Conservation (phyloP, 176 grass and related monocot genomes). For the Musa itinerans region DNA sequence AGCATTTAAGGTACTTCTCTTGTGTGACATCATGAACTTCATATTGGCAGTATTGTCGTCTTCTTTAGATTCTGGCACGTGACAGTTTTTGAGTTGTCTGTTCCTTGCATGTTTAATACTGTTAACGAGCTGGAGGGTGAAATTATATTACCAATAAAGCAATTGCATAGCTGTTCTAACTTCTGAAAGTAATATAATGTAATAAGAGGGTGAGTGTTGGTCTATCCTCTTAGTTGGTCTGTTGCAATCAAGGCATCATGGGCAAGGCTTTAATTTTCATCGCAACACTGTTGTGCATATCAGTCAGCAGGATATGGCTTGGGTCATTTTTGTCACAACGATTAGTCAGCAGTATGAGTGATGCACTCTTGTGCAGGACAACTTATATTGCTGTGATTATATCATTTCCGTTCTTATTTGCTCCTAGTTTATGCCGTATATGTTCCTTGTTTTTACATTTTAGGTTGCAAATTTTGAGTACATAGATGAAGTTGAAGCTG, state of each 20-base stretch:
- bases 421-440: neutral
- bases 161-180: too few species aligned
- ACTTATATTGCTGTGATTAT: neutral
- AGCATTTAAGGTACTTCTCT: conserved; percentile 87
- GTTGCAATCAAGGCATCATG: too few species aligned
- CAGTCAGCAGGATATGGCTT: too few species aligned
- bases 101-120: neutral
- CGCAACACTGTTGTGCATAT: too few species aligned
- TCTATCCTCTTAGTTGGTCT: too few species aligned
- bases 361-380: neutral
- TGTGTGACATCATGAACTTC: conserved; percentile 9
- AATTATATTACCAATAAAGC: too few species aligned
- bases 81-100: neutral
- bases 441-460: neutral
- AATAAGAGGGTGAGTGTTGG: too few species aligned
- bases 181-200: too few species aligned
- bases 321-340: too few species aligned
- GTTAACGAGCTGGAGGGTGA: too few species aligned
- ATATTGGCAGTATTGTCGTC: neutral
- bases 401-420: neutral
- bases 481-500: conserved; percentile 81
- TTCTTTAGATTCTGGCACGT: neutral
- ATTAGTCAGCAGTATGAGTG: neutral
- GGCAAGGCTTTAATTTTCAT: too few species aligned
- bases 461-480: conserved; percentile 94